phyloP scores from a whole-genome alignment of 208 protist species.

The Acanthamoeba triangularis region DNA sequence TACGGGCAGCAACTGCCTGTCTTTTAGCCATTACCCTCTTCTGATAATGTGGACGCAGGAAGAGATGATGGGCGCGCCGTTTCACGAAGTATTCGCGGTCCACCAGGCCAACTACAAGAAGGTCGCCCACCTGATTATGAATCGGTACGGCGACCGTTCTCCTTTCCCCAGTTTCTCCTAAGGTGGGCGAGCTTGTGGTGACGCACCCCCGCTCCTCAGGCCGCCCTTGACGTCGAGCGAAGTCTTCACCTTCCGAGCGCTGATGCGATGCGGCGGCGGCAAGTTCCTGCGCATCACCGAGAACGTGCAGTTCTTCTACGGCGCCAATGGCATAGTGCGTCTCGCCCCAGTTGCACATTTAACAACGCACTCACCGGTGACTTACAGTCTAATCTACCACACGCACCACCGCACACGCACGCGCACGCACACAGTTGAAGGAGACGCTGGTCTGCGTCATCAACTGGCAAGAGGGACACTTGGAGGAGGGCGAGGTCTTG shows the following conservation, averaged over 20 bases:
- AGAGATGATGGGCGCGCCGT: constrained; percentile 2
- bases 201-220: not conserved
- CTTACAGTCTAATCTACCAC: not conserved
- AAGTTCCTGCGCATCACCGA: constrained; percentile 18
- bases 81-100: not conserved
- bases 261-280: not conserved
- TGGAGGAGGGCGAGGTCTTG: constrained; percentile 36
- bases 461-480: constrained; percentile 1
- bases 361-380: too few species aligned
- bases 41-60: not conserved
- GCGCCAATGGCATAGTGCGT: not conserved
- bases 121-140: not conserved
- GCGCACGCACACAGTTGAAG: not conserved
- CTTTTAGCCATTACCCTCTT: not conserved
- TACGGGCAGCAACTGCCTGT: not conserved
- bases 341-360: not conserved
- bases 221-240: constrained; percentile 9
- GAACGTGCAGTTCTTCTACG: constrained; percentile 46
- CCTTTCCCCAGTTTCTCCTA: not conserved
- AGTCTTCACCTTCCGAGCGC: constrained; percentile 1
- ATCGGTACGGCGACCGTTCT: not conserved
- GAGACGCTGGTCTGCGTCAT: not conserved
- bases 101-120: constrained; percentile 47
- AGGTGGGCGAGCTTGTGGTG: not conserved
- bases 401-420: not conserved